These are phyloP conservation scores for Begonia loranthoides DNA, from an alignment of 306 rosid species.

Conservation along the genomic window DNA sequence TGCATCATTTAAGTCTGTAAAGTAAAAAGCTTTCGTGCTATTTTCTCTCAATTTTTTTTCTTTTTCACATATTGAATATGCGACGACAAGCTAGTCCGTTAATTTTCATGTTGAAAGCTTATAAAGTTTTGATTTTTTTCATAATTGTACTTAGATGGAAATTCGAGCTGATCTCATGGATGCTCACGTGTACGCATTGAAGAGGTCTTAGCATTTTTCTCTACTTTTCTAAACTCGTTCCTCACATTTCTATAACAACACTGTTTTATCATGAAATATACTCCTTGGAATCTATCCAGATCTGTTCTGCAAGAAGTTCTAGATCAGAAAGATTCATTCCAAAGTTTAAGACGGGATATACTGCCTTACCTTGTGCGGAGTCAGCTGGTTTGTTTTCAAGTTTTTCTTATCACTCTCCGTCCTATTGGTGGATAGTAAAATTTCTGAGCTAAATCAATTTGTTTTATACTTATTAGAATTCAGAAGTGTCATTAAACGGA, in stretches of 20 bases:
- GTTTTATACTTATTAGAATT: conserved; percentile 39
- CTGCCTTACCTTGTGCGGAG: conserved; percentile 91
- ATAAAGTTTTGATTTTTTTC: no score
- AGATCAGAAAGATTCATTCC: conserved; percentile 51
- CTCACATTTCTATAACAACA: conserved; percentile 5
- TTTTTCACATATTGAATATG: no score
- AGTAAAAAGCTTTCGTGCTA: no score
- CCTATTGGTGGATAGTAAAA: conserved; percentile 7
- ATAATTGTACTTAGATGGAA: conserved; percentile 51
- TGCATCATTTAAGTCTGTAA: no score
- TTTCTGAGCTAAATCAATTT: conserved; percentile 9
- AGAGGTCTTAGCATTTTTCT: conserved; percentile 38
- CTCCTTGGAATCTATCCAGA: conserved; percentile 21
- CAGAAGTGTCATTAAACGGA: conserved; percentile 55
- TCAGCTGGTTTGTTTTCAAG: conserved; percentile 65
- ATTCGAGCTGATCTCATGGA: conserved; percentile 94
- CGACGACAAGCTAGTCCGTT: no score
- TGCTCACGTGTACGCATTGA: conserved; percentile 86
- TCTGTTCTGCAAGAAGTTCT: conserved; percentile 79
- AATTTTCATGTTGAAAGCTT: no score
- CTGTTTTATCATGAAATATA: conserved; percentile 8
- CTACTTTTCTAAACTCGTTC: conserved; percentile 4
- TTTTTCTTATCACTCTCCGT: conserved; percentile 9
- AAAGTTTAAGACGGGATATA: conserved; percentile 76
- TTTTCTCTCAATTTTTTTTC: no score